Evolutionary conservation across 2,329 filamentous ascomycete species (phyloP), one percentile per base, ranked within the genome.

Genomic region (Rutstroemia sp.): DNA sequence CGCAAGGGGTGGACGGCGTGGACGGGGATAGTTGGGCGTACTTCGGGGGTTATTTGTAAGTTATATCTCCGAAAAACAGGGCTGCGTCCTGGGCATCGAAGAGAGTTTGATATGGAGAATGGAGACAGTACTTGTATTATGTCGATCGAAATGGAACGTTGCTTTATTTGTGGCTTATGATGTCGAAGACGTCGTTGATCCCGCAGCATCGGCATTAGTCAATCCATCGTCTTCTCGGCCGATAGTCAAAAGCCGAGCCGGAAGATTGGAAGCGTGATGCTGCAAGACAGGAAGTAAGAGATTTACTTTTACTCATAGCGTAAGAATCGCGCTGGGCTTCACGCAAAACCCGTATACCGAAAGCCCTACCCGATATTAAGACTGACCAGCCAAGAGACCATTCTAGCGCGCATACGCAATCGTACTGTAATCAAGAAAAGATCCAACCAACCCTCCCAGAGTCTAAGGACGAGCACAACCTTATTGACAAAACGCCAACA

Each of bases 301-400:
- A 12, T 14, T 34, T 34, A 34, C 30, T 12, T 34, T 34, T 34
- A 34, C 30, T 12, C 30, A 34, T 34, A 34, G 30, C 30, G 30
- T 12, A 34, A 34, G 10, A 34, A 34, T 10, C 10, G 8, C 30
- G 3, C 30, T 34, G 9, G 4, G 12, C 30, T 12, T 10, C 30
- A 12, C 30, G 27, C 44, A 19, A 48, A 48, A n/a, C 51, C 51
- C n/a, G 44, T 54, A 10, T 49, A 42, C 45, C 21, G 52, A 54
- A 54, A 49, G 52, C 52, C 51, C 23, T 54, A 49, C 52, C 52
- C 52, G 52, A 49, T 30, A 34, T 42, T 49, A 49, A 49, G 52
- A 42, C 52, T 54, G 52, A 49, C n/a, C 23, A 48, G 21, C 45
- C 48, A 49, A 23, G 17, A 30, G 21, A 40, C n/a, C 10, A 21